These are phyloP conservation scores for Blepharisma undulans DNA, from an alignment of 169 alveolate species.

Conservation along the genomic window DNA sequence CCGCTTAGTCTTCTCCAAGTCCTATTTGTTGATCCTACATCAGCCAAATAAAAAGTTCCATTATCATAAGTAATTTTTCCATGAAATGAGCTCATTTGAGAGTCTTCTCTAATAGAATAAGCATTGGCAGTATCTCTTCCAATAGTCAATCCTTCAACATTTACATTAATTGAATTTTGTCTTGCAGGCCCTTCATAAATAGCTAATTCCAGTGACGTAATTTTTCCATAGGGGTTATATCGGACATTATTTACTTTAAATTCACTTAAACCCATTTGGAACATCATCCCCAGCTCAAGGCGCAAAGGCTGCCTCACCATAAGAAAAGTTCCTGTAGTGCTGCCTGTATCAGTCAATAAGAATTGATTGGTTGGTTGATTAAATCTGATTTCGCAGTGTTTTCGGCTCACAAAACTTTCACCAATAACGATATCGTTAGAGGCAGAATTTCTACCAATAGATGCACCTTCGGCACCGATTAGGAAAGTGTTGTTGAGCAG, in stretches of 20 bases:
- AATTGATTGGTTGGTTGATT: slow-evolving; percentile 39
- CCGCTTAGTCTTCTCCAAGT: slow-evolving; percentile 70
- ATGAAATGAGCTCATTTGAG: slow-evolving; percentile 66
- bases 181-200: slow-evolving; percentile 72
- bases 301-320: slow-evolving; percentile 59
- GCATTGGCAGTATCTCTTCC: slow-evolving; percentile 64
- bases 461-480: slow-evolving; percentile 65
- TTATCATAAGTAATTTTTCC: slow-evolving; percentile 51
- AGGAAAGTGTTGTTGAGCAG: slow-evolving; percentile 56
- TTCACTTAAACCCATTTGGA: slow-evolving; percentile 69
- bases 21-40: slow-evolving; percentile 72
- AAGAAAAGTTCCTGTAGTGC: slow-evolving; percentile 67
- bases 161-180: slow-evolving; percentile 41
- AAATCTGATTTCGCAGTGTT: slow-evolving; percentile 62
- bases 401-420: slow-evolving; percentile 63
- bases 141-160: slow-evolving; percentile 43
- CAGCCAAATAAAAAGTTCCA: slow-evolving; percentile 53
- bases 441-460: slow-evolving; percentile 70
- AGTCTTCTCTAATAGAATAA: slow-evolving; percentile 61
- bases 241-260: slow-evolving; percentile 53
- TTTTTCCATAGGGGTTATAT: slow-evolving; percentile 45
- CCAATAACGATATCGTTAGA: slow-evolving; percentile 64
- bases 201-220: slow-evolving; percentile 43
- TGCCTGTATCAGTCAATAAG: slow-evolving; percentile 57
- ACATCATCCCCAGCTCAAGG: slow-evolving; percentile 59